These are phyloP conservation scores for Fraxinus excelsior DNA, from an alignment of 257 asterid species.

Conservation along the genomic window DNA sequence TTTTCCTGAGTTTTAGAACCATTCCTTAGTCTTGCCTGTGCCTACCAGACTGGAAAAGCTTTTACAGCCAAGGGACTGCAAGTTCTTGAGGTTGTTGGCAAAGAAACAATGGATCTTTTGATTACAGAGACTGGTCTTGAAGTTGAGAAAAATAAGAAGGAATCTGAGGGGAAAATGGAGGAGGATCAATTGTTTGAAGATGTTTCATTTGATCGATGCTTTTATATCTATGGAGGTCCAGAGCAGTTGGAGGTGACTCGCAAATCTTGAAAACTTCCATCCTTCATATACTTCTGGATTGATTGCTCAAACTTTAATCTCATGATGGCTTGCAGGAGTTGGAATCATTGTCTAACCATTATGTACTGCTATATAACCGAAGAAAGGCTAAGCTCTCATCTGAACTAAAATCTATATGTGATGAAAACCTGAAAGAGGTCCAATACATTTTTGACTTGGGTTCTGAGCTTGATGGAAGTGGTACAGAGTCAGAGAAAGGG, in stretches of 20 bases:
- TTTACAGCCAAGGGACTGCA: constrained; percentile 88
- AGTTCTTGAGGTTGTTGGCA: constrained; percentile 93
- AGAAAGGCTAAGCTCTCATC: constrained; percentile 83
- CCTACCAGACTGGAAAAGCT: constrained; percentile 76
- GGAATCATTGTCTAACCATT: constrained; percentile 93
- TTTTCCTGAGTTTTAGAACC: constrained; percentile 18
- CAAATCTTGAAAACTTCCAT: constrained; percentile 16
- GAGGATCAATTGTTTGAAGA: constrained; percentile 87
- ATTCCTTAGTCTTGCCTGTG: constrained; percentile 21
- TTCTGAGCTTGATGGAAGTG: constrained; percentile 65
- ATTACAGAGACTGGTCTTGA: constrained; percentile 87
- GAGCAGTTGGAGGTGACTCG: constrained; percentile 88
- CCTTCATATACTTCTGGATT: background rate
- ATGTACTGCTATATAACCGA: constrained; percentile 76
- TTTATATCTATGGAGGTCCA: constrained; percentile 98
- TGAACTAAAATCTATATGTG: constrained; percentile 71
- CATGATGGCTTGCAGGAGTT: constrained; percentile 60
- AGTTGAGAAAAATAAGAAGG: constrained; percentile 41
- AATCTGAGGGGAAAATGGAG: constrained; percentile 50
- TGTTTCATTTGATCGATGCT: constrained; percentile 88
- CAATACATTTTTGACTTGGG: constrained; percentile 70
- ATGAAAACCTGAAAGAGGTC: constrained; percentile 86
- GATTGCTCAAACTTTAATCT: constrained; percentile 24
- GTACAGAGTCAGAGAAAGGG: constrained; percentile 68
- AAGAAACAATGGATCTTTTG: constrained; percentile 92